Conservation (phyloP, 1,284 basidiomycete genomes). For the Schizophyllum commune region DNA sequence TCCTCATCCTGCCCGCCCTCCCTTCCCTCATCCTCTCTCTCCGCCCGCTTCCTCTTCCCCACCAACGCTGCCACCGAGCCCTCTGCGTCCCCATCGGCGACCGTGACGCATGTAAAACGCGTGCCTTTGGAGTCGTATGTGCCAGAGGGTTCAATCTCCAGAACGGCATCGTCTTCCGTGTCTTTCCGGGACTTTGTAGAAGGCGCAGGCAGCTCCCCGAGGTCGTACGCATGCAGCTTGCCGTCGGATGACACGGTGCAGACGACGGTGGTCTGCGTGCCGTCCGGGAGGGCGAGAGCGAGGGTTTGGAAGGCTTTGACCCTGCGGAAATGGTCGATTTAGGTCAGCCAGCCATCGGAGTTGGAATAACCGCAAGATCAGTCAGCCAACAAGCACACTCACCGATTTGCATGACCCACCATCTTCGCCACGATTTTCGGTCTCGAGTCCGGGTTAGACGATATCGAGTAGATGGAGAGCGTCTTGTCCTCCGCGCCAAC, state of each 20-base stretch:
- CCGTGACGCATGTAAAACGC: constrained; percentile 70
- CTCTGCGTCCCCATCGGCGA: constrained; percentile 49
- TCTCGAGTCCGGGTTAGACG: constrained; percentile 28
- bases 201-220: constrained; percentile 38
- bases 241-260: constrained; percentile 82
- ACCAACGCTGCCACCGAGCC: constrained; percentile 13
- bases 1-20: constrained; percentile 21
- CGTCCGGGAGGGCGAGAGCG: constrained; percentile 40
- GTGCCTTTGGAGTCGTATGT: constrained; percentile 81
- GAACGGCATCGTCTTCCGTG: constrained; percentile 15
- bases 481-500: constrained; percentile 85
- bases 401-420: constrained; percentile 73
- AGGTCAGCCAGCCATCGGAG: constrained; percentile 16
- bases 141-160: constrained; percentile 47
- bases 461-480: constrained; percentile 63
- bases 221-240: constrained; percentile 72
- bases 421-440: constrained; percentile 55
- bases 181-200: constrained; percentile 5
- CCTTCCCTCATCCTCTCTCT: no score
- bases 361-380: constrained; percentile 1
- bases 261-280: constrained; percentile 50
- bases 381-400: constrained; percentile 14
- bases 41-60: constrained; percentile 32
- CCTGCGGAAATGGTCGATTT: constrained; percentile 25
- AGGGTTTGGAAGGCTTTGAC: constrained; percentile 68